Evolutionary conservation across 331 rosid genomes (phyloP), one percentile per base, ranked within the genome.

Genomic region (Cydonia oblonga): DNA sequence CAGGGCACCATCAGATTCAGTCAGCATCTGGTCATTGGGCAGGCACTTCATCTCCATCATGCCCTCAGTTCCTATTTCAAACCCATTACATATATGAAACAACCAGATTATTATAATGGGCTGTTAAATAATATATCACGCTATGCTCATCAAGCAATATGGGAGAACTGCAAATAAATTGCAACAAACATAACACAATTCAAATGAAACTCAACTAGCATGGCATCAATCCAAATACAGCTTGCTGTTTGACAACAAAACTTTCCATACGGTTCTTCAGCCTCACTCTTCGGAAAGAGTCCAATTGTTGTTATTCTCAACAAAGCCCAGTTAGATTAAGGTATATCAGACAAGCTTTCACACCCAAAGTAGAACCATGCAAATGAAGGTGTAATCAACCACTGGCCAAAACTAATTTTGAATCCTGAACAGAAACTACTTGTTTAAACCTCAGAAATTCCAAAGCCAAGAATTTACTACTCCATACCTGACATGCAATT

Each of bases 401-500:
- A 70, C 65, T 25, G 9, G 65, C 18, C 74, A 28, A 53, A 10
- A 33, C 28, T 64, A 16, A 15, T 65, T 16, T 52, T 9, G 25
- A 66, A 16, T 51, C 32, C 32, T 23, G 46, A 38, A 64, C 57
- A 24, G 22, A 38, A 70, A 56, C 22, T 7, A 40, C 51, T 38
- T 2, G 24, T 32, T 59, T 44, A 6, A 57, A 14, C 22, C 57
- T 67, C 25, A 35, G 62, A 25, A 64, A 69, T 71, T 38, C 9
- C 24, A 74, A 64, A 35, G 66, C 49, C 26, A 60, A 62, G 4
- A 49, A 56, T 72, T 69, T 66, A 71, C 35, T 81, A 35, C 73
- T 19, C 38, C 79, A 66, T 46, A 93, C 98, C 97, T 86, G 95
- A 71, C 69, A 78, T 75, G 81, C 90, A 93, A 78, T 79, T 80